Percentiles rank a stretch among this genome's conserved stretches.
These are phyloP conservation scores for Fusarium sublunatum DNA, from an alignment of 2,329 filamentous ascomycete genomes.

Conservation along the genomic window DNA sequence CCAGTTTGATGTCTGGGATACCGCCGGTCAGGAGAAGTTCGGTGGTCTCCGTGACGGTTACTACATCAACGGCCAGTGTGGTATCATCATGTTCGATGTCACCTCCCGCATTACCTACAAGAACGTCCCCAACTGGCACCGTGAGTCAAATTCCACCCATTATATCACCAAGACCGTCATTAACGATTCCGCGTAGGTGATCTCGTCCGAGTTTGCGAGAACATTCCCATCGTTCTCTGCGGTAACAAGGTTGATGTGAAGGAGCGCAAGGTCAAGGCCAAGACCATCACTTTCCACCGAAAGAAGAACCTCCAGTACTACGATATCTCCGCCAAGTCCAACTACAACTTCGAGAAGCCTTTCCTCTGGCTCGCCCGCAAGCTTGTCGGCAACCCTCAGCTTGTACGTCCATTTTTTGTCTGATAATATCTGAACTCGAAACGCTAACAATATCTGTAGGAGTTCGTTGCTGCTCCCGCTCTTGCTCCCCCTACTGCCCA, in stretches of 20 bases:
- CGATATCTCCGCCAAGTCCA: slow-evolving; percentile 99
- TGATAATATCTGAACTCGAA: not conserved
- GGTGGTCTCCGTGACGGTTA: slow-evolving; percentile 99
- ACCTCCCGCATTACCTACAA: slow-evolving; percentile 99
- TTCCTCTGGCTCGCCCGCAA: slow-evolving; percentile 99
- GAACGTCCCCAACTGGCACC: slow-evolving; percentile 99
- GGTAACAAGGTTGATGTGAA: slow-evolving; percentile 99
- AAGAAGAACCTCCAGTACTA: slow-evolving; percentile 99
- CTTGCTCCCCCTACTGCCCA: slow-evolving; percentile 92
- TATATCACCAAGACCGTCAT: slow-evolving; percentile 3
- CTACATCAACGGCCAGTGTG: slow-evolving; percentile 99
- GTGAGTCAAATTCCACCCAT: slow-evolving; percentile 68
- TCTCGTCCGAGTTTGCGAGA: slow-evolving; percentile 98
- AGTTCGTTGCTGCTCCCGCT: slow-evolving; percentile 95
- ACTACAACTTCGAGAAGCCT: slow-evolving; percentile 99
- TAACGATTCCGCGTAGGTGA: slow-evolving; percentile 72
- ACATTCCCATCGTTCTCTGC: slow-evolving; percentile 97
- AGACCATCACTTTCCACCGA: slow-evolving; percentile 99
- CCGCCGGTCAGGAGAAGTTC: slow-evolving; percentile 99
- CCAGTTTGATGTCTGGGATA: slow-evolving; percentile 99
- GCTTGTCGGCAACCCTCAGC: slow-evolving; percentile 87
- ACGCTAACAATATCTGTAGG: slow-evolving; percentile 64
- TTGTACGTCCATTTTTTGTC: slow-evolving; percentile 29
- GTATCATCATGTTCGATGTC: slow-evolving; percentile 99
- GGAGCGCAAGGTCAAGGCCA: slow-evolving; percentile 99